These are phyloP conservation scores for Pseudohalonectria lignicola DNA, from an alignment of 2,329 filamentous ascomycete genomes.

Conservation along the genomic window DNA sequence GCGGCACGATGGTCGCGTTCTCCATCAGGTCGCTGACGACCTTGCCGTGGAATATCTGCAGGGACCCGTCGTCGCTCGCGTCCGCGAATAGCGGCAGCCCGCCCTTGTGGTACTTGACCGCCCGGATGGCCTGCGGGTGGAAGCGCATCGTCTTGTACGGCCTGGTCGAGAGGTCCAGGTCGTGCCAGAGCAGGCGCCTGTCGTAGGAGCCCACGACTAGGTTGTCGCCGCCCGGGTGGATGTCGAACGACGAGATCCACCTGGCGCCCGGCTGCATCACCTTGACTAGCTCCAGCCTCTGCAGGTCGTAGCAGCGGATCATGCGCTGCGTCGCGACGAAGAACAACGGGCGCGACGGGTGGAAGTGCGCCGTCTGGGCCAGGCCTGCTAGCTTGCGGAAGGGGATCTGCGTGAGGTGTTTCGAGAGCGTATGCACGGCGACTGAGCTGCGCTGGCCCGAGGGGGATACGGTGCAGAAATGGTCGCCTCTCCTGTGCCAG, in stretches of 20 bases:
- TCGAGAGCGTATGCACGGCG: constrained; percentile 87
- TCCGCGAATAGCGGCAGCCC: constrained; percentile 81
- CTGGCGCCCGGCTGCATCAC: constrained; percentile 86
- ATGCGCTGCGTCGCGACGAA: constrained; percentile 93
- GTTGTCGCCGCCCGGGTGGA: constrained; percentile 90
- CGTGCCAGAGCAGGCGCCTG: constrained; percentile 88
- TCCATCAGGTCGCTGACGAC: constrained; percentile 92
- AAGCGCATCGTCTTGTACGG: constrained; percentile 97
- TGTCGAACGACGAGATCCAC: constrained; percentile 86
- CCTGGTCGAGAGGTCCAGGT: constrained; percentile 78
- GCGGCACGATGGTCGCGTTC: constrained; percentile 89
- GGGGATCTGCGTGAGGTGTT: constrained; percentile 88
- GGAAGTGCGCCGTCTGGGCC: constrained; percentile 85
- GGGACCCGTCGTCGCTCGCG: constrained; percentile 83
- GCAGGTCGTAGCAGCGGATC: constrained; percentile 88
- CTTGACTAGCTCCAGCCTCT: constrained; percentile 84
- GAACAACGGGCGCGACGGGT: constrained; percentile 84
- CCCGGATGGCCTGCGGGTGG: constrained; percentile 82
- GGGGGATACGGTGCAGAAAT: constrained; percentile 85
- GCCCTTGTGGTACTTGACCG: constrained; percentile 76
- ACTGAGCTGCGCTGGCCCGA: constrained; percentile 69
- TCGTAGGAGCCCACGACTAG: constrained; percentile 93
- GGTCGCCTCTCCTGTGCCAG: constrained; percentile 92
- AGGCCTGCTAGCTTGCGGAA: constrained; percentile 70
- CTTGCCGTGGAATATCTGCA: constrained; percentile 96